A percentile compares a stretch with the other conserved stretches of the same genome.
Conservation (phyloP, 208 protist species). For the Leishmania major region DNA sequence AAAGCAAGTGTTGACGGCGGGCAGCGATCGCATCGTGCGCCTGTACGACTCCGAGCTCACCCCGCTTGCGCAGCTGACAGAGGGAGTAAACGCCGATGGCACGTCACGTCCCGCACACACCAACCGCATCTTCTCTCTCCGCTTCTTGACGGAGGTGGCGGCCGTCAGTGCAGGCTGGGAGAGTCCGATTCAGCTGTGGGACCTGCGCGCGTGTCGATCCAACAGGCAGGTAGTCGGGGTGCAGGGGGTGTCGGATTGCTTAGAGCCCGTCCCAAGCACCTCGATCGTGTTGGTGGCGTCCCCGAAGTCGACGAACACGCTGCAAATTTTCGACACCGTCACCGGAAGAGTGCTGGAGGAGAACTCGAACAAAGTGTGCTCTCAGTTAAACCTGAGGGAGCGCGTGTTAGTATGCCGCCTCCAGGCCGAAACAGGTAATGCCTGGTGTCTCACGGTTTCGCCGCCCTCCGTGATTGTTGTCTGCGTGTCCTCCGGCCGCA, state of each 20-base stretch:
- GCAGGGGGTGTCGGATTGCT: constrained; percentile 65
- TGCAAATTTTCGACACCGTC: constrained; percentile 76
- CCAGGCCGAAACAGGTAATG: constrained; percentile 29
- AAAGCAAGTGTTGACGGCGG: constrained; percentile 66
- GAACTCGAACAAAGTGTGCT: constrained; percentile 36
- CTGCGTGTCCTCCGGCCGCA: constrained; percentile 31
- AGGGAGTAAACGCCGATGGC: constrained; percentile 45
- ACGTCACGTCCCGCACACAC: constrained; percentile 52
- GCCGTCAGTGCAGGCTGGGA: constrained; percentile 87
- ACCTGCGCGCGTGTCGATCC: constrained; percentile 60
- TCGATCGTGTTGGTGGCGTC: constrained; percentile 62
- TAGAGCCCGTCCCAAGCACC: constrained; percentile 65
- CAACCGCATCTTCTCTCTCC: constrained; percentile 84
- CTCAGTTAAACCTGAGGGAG: constrained; percentile 22
- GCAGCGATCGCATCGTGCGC: constrained; percentile 83
- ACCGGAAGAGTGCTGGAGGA: constrained; percentile 35
- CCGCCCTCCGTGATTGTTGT: constrained; percentile 45
- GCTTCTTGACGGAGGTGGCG: constrained; percentile 50
- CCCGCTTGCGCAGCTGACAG: constrained; percentile 38
- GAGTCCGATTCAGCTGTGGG: constrained; percentile 90
- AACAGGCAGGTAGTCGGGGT: constrained; percentile 56
- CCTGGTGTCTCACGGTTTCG: constrained; percentile 60
- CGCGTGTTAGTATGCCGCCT: constrained; percentile 42
- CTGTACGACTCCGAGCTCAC: constrained; percentile 64
- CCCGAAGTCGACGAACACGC: constrained; percentile 35